Percentiles rank a stretch among this genome's conserved stretches.
Conservation (phyloP, 2,329 filamentous ascomycete genomes). For the Huntiella bhutanensis region DNA sequence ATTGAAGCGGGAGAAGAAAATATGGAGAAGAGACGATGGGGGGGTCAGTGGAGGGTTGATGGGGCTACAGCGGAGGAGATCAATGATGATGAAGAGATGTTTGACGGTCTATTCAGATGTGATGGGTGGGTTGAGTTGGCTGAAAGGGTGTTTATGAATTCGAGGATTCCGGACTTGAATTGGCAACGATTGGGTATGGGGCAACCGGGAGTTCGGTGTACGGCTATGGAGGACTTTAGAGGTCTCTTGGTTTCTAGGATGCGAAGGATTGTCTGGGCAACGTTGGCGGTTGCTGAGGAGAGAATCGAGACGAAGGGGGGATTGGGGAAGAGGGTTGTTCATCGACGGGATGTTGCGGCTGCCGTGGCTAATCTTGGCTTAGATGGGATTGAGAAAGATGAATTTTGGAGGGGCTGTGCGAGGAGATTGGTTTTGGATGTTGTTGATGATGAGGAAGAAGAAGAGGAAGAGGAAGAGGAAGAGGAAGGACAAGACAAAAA, state of each 20-base stretch:
- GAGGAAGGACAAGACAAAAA: slow-evolving; percentile 9
- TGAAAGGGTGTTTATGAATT: slow-evolving; percentile 58
- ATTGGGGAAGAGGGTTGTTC: slow-evolving; percentile 13
- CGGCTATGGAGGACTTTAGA: slow-evolving; percentile 59
- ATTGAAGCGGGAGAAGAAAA: not conserved
- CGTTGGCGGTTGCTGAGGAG: slow-evolving; percentile 51
- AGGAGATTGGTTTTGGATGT: slow-evolving; percentile 31
- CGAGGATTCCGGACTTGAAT: slow-evolving; percentile 38
- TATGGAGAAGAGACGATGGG: not conserved
- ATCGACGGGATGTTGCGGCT: slow-evolving; percentile 27
- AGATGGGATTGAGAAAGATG: slow-evolving; percentile 14
- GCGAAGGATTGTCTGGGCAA: slow-evolving; percentile 47
- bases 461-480: slow-evolving; percentile 10
- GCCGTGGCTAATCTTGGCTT: slow-evolving; percentile 30
- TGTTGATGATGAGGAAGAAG: slow-evolving; percentile 18
- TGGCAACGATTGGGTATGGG: slow-evolving; percentile 45
- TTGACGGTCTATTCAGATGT: slow-evolving; percentile 38
- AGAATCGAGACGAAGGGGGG: slow-evolving; percentile 36
- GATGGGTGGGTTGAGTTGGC: slow-evolving; percentile 45
- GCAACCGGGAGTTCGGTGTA: slow-evolving; percentile 51
- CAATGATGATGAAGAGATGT: slow-evolving; percentile 21
- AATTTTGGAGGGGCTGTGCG: slow-evolving; percentile 30
- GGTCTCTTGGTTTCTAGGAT: slow-evolving; percentile 49
- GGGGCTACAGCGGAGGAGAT: slow-evolving; percentile 11
- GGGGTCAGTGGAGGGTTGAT: too few species aligned